Conservation (phyloP, 2,329 filamentous ascomycete genomes). For the Chaetomium sp. region DNA sequence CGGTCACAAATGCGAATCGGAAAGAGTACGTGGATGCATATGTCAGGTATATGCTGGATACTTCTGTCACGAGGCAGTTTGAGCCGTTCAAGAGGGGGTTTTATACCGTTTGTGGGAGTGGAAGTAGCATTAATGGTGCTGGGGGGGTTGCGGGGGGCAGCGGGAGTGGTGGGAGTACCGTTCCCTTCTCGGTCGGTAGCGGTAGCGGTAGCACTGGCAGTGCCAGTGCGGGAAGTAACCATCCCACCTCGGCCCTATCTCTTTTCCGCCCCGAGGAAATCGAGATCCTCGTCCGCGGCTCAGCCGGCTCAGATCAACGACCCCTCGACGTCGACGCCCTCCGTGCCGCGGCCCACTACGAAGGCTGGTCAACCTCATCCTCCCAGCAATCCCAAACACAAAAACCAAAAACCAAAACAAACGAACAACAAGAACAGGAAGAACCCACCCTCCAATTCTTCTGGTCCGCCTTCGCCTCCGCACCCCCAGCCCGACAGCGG, state of each 20-base stretch:
- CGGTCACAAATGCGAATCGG: slow-evolving; percentile 79
- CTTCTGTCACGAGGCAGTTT: slow-evolving; percentile 71
- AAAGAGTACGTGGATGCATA: slow-evolving; percentile 84
- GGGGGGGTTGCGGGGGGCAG: no score
- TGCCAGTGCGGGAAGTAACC: background rate
- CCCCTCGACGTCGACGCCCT: slow-evolving; percentile 70
- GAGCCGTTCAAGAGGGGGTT: slow-evolving; percentile 93
- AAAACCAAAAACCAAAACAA: background rate
- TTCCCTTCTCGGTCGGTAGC: no score
- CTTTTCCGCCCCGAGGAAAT: slow-evolving; percentile 89
- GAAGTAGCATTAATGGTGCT: no score
- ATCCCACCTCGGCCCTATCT: slow-evolving; percentile 51
- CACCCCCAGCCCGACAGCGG: slow-evolving; percentile 62
- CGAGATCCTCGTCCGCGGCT: slow-evolving; percentile 78
- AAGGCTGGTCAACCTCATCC: slow-evolving; percentile 55
- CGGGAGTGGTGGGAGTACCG: no score
- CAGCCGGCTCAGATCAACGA: slow-evolving; percentile 64
- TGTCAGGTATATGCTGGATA: slow-evolving; percentile 72
- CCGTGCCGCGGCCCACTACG: slow-evolving; percentile 70
- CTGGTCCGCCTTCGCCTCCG: slow-evolving; percentile 71
- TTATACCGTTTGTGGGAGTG: slow-evolving; percentile 65
- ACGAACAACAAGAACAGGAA: slow-evolving; percentile 39
- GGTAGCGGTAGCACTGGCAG: background rate
- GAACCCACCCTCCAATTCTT: slow-evolving; percentile 77
- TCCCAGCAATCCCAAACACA: slow-evolving; percentile 15